Conservation (phyloP, 1,284 basidiomycete species). For the Thelephora terrestris region DNA sequence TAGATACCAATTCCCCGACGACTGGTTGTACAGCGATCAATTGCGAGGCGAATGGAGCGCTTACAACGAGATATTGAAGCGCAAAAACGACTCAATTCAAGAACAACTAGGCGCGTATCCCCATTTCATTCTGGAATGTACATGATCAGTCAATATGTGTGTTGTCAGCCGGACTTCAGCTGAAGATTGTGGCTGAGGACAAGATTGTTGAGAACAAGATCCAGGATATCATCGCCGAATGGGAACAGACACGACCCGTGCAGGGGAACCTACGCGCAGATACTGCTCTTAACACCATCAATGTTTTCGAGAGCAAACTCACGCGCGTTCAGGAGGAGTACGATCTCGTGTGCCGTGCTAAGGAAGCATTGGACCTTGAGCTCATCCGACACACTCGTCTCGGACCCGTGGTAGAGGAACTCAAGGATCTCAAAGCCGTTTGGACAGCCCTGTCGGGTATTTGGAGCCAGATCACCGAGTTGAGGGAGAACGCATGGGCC, state of each 20-base stretch:
- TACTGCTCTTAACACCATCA: constrained; percentile 91
- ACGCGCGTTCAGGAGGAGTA: constrained; percentile 88
- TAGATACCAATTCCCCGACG: constrained; percentile 90
- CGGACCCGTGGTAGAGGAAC: constrained; percentile 89
- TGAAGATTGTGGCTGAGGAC: constrained; percentile 99
- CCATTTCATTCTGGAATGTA: not conserved
- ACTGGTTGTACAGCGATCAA: constrained; percentile 98
- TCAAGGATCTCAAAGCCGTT: constrained; percentile 93
- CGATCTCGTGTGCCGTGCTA: constrained; percentile 88
- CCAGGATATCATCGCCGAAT: constrained; percentile 81
- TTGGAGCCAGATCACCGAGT: constrained; percentile 88
- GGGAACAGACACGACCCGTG: constrained; percentile 93
- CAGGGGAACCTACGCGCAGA: constrained; percentile 95
- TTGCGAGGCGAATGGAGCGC: constrained; percentile 97
- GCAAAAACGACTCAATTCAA: constrained; percentile 97
- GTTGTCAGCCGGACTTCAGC: constrained; percentile 75
- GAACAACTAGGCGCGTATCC: constrained; percentile 75
- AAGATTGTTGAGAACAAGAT: constrained; percentile 95
- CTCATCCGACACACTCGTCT: constrained; percentile 84
- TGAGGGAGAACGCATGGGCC: constrained; percentile 86
- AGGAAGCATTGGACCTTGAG: constrained; percentile 94
- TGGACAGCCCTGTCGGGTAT: constrained; percentile 98
- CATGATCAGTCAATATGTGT: constrained; percentile 6
- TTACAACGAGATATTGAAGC: constrained; percentile 94
- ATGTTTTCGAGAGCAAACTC: constrained; percentile 86